phyloP scores from a whole-genome alignment of 495 filamentous ascomycete species.

The Umbilicaria muhlenbergii region DNA sequence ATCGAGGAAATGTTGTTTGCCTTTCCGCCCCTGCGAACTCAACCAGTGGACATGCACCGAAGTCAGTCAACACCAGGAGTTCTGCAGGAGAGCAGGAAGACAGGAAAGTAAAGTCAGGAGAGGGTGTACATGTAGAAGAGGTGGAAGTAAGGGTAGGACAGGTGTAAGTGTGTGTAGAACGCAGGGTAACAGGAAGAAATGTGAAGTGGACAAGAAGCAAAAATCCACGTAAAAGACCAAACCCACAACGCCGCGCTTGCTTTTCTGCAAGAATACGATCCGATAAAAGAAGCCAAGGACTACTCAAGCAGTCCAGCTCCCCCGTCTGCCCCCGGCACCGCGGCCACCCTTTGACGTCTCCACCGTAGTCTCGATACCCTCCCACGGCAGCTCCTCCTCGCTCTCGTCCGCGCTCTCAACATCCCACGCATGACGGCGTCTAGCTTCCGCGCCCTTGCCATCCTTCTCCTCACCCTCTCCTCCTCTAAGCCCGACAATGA shows the following conservation, averaged over 20 bases:
- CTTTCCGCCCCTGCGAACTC: background rate
- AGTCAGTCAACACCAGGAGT: slow-evolving; percentile 10
- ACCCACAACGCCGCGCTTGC: too few species aligned
- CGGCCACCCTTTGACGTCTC: slow-evolving; percentile 22
- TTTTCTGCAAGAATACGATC: too few species aligned
- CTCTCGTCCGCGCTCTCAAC: slow-evolving; percentile 11
- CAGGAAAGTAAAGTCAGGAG: background rate
- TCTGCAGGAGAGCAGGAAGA: background rate
- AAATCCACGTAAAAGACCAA: too few species aligned
- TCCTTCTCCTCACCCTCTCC: background rate
- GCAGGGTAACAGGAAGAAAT: background rate
- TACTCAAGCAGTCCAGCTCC: background rate
- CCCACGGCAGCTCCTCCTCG: slow-evolving; percentile 30
- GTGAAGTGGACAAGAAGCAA: background rate
- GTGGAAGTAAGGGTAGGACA: background rate
- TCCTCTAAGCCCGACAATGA: background rate
- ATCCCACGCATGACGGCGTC: slow-evolving; percentile 6
- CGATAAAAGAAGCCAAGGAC: background rate
- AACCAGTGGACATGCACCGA: slow-evolving; percentile 10
- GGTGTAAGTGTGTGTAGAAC: background rate
- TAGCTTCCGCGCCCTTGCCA: background rate
- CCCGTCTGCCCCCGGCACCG: background rate
- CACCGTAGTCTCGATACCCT: slow-evolving; percentile 35
- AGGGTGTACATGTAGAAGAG: background rate
- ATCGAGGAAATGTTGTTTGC: background rate